phyloP scores from a whole-genome alignment of 768 basidiomycete species.

The Lentinula boryana region DNA sequence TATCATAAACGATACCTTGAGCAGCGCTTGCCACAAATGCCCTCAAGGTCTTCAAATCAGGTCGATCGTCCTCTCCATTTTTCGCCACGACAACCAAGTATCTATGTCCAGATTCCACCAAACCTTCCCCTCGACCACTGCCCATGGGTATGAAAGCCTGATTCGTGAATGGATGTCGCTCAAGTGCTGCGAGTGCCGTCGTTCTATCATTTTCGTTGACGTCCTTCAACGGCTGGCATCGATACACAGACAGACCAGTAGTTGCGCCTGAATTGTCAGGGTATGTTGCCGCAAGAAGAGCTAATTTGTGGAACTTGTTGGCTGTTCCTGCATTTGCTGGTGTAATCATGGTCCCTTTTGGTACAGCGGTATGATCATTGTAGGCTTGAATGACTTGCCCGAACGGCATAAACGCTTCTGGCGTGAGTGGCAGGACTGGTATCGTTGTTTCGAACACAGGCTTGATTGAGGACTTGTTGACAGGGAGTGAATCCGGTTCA shows the following conservation, averaged over 20 bases:
- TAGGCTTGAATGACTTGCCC: constrained; percentile 92
- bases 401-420: constrained; percentile 82
- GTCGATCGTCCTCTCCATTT: constrained; percentile 70
- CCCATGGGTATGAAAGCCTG: constrained; percentile 97
- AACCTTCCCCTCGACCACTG: constrained; percentile 39
- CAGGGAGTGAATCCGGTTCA: not conserved
- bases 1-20: constrained; percentile 84
- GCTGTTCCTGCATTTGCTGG: constrained; percentile 88
- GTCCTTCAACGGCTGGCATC: constrained; percentile 52
- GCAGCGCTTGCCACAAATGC: constrained; percentile 77
- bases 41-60: constrained; percentile 66
- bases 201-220: constrained; percentile 39
- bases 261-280: constrained; percentile 50
- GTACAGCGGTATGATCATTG: constrained; percentile 55
- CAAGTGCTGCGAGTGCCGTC: constrained; percentile 66
- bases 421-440: constrained; percentile 67
- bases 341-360: constrained; percentile 67
- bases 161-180: constrained; percentile 85
- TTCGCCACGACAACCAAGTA: constrained; percentile 88
- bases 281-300: constrained; percentile 65
- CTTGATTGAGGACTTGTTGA: not conserved
- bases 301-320: constrained; percentile 87
- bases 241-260: constrained; percentile 75
- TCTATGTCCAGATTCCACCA: constrained; percentile 39
- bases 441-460: constrained; percentile 1